Percentiles rank a stretch among this genome's conserved stretches.
phyloP scores from a whole-genome alignment of 805 yeast genomes.

The Wickerhamiella hasegawae region DNA sequence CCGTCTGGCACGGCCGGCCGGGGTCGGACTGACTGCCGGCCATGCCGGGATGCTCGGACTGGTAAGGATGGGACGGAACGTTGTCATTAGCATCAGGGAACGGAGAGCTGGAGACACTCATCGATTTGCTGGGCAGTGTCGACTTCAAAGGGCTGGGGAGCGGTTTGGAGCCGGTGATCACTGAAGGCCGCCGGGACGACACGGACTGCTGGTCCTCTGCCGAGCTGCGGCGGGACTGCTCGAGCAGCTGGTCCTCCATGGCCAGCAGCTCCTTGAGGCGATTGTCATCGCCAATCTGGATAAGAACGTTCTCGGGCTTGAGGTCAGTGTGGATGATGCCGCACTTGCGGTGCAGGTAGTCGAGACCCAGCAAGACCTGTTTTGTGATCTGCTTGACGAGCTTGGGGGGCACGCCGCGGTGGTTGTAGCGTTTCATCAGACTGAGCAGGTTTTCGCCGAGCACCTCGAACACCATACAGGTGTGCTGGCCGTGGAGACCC shows the following conservation, averaged over 20 bases:
- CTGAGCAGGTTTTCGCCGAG: constrained; percentile 87
- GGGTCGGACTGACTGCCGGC: constrained; percentile 1
- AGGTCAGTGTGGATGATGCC: constrained; percentile 64
- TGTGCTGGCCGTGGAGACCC: constrained; percentile 87
- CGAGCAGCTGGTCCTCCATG: neutral
- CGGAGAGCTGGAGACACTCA: neutral
- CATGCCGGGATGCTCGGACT: neutral
- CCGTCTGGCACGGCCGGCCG: neutral
- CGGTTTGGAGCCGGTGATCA: constrained; percentile 86
- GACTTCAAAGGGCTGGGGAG: constrained; percentile 45
- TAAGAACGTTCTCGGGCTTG: constrained; percentile 60
- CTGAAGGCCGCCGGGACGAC: constrained; percentile 22
- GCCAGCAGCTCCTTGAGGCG: constrained; percentile 40
- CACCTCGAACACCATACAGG: constrained; percentile 95
- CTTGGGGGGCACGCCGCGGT: constrained; percentile 61
- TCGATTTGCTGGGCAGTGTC: neutral
- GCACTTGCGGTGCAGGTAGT: constrained; percentile 53
- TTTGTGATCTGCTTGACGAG: constrained; percentile 71
- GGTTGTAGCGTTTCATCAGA: constrained; percentile 59
- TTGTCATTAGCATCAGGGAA: constrained; percentile 1
- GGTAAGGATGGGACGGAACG: neutral
- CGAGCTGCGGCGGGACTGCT: neutral
- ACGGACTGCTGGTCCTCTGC: neutral
- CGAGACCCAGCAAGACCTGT: constrained; percentile 58
- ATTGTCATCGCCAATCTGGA: constrained; percentile 74